A percentile compares a stretch with the other conserved stretches of the same genome.
Conservation (phyloP, 2,329 filamentous ascomycete species). For the Chrysoporthe cubensis region DNA sequence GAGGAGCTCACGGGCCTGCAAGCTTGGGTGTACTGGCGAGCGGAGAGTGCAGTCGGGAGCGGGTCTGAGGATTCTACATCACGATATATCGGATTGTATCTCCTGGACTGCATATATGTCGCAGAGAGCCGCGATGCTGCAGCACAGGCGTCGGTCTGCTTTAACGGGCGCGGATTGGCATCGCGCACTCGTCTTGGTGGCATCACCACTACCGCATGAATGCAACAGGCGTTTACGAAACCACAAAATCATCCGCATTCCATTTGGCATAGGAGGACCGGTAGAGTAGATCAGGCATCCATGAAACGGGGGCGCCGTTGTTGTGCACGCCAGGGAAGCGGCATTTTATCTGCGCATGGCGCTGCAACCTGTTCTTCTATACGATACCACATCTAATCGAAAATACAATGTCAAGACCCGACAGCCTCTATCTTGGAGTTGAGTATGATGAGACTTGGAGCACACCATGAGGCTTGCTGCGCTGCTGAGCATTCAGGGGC, state of each 20-base stretch:
- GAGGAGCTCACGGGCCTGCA: conserved; percentile 11
- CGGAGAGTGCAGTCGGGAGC: neutral
- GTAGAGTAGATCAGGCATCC: conserved; percentile 3
- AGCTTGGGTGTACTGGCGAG: conserved; percentile 11
- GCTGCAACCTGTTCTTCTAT: conserved; percentile 14
- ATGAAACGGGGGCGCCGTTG: neutral
- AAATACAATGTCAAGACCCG: conserved; percentile 10
- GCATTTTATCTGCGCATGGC: conserved; percentile 13
- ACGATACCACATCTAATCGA: conserved; percentile 23
- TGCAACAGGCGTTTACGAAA: conserved; percentile 21
- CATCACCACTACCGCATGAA: neutral
- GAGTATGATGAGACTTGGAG: neutral
- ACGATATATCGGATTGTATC: conserved; percentile 26
- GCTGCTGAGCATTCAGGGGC: neutral
- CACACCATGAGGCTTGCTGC: neutral
- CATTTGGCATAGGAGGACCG: conserved; percentile 21
- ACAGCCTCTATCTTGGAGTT: neutral
- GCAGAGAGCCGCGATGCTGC: conserved; percentile 21
- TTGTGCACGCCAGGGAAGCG: neutral
- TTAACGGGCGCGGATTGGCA: neutral
- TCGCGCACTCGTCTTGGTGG: neutral
- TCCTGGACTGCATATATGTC: conserved; percentile 18
- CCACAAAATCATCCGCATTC: conserved; percentile 23
- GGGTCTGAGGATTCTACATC: conserved; percentile 14
- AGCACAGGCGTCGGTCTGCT: neutral